These are phyloP conservation scores for Saposhnikovia divaricata DNA, from an alignment of 129 eudicot genomes.

Conservation along the genomic window DNA sequence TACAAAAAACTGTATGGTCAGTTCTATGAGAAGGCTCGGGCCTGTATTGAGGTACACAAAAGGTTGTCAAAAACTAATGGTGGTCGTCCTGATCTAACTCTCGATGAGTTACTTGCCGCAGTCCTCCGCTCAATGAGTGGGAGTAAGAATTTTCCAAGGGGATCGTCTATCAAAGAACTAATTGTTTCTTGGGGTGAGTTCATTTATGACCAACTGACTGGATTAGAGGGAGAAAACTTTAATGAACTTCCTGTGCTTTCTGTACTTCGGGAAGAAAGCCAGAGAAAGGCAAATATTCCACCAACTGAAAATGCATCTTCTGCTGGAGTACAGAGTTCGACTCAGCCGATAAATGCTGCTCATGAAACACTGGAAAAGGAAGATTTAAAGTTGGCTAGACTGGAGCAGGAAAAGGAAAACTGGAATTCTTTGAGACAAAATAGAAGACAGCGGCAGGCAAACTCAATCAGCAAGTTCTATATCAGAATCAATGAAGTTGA, in stretches of 20 bases:
- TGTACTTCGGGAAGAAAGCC: conserved; percentile 50
- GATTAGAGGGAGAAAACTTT: conserved; percentile 55
- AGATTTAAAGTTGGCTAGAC: conserved; percentile 52
- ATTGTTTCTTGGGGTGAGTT: conserved; percentile 63
- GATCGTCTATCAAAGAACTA: conserved; percentile 47
- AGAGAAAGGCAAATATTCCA: conserved; percentile 19
- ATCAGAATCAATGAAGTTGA: conserved; percentile 70
- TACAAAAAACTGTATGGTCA: conserved; percentile 48
- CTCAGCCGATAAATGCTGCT: conserved; percentile 17
- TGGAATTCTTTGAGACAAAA: conserved; percentile 52
- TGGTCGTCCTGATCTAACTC: conserved; percentile 41
- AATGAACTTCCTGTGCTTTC: conserved; percentile 46
- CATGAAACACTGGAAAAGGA: conserved; percentile 43
- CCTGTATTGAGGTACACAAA: conserved; percentile 59
- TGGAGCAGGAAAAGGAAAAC: conserved; percentile 57
- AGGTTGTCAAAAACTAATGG: conserved; percentile 51
- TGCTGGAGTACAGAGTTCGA: conserved; percentile 14
- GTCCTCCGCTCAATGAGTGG: conserved; percentile 55
- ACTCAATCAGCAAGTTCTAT: conserved; percentile 37
- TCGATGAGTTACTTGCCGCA: conserved; percentile 59
- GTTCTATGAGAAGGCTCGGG: conserved; percentile 53
- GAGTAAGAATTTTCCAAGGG: conserved; percentile 45
- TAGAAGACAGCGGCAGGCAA: conserved; percentile 25
- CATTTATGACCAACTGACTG: conserved; percentile 61
- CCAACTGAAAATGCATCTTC: background rate